These are phyloP conservation scores for Asterionellopsis glacialis DNA, from an alignment of 108 stramenopile genomes.

Conservation along the genomic window DNA sequence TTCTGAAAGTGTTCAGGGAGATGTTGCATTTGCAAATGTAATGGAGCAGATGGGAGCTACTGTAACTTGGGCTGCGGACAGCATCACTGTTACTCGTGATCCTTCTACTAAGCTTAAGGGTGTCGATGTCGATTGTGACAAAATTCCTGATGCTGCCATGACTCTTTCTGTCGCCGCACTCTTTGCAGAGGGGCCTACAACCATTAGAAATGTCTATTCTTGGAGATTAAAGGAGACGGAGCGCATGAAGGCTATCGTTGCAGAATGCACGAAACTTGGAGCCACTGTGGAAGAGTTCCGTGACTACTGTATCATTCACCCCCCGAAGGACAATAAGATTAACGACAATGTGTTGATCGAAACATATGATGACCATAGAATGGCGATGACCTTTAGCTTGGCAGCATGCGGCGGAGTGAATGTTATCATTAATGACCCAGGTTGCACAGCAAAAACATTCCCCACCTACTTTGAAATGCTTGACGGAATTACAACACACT, in stretches of 20 bases:
- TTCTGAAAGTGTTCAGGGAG: conserved; percentile 90
- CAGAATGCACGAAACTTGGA: conserved; percentile 95
- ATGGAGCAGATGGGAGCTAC: conserved; percentile 95
- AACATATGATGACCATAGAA: conserved; percentile 98
- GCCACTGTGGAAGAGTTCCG: conserved; percentile 90
- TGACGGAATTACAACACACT: conserved; percentile 60
- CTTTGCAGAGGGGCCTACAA: conserved; percentile 93
- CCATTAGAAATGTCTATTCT: conserved; percentile 95
- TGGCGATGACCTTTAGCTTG: conserved; percentile 97
- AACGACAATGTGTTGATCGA: conserved; percentile 91
- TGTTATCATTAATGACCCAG: conserved; percentile 93
- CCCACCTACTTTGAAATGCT: conserved; percentile 95
- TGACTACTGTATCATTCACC: conserved; percentile 93
- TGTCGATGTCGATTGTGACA: conserved; percentile 95
- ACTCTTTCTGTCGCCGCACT: conserved; percentile 93
- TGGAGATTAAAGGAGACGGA: conserved; percentile 98
- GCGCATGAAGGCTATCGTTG: conserved; percentile 97
- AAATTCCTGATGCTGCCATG: conserved; percentile 98
- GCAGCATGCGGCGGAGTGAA: conserved; percentile 95
- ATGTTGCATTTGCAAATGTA: conserved; percentile 94
- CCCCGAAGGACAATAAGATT: conserved; percentile 74
- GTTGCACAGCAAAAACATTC: conserved; percentile 96
- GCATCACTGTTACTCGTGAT: conserved; percentile 90
- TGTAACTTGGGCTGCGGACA: conserved; percentile 84
- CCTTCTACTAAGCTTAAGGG: conserved; percentile 73